Percentiles rank a stretch among this genome's conserved stretches.
Evolutionary conservation across 805 yeast genomes (phyloP).

Genomic region (Dipodascus albidus): DNA sequence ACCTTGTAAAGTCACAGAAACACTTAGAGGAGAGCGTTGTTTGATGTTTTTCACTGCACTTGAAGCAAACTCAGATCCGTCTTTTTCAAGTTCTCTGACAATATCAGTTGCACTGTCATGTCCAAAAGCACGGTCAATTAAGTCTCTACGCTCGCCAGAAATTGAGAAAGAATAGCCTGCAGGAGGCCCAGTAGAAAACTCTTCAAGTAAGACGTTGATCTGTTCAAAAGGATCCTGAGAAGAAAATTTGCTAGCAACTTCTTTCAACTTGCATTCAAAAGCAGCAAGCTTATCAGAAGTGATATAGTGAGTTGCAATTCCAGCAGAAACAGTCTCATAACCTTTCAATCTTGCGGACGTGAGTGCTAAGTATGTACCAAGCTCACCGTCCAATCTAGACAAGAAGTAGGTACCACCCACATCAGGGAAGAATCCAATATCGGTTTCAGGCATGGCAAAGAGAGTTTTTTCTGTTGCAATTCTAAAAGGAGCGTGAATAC

Average conservation of each 20-base stretch:
- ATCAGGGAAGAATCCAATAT: conserved; percentile 92
- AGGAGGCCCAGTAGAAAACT: conserved; percentile 64
- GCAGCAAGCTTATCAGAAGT: conserved; percentile 51
- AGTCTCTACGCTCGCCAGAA: conserved; percentile 40
- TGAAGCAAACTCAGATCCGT: conserved; percentile 56
- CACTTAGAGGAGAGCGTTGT: conserved; percentile 66
- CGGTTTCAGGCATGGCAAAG: conserved; percentile 97
- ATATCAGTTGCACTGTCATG: conserved; percentile 40
- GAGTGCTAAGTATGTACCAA: conserved; percentile 77
- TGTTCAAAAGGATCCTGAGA: conserved; percentile 29
- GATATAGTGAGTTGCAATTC: conserved; percentile 85
- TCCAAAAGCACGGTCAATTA: conserved; percentile 62
- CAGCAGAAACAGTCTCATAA: conserved; percentile 64
- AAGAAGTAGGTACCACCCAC: conserved; percentile 89
- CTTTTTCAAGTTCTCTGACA: conserved; percentile 38
- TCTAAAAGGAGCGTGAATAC: conserved; percentile 85
- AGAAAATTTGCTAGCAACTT: background rate
- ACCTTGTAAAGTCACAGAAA: conserved; percentile 59
- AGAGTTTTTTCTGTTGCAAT: conserved; percentile 84
- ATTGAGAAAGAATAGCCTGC: conserved; percentile 47
- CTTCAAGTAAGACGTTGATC: conserved; percentile 66
- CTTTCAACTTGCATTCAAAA: conserved; percentile 28
- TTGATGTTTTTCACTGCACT: conserved; percentile 43
- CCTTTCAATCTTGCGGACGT: conserved; percentile 77
- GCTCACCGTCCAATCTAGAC: conserved; percentile 67